Percentiles rank a stretch among this genome's conserved stretches.
Conservation (phyloP, 345 rosid species). For the Populus deltoides region DNA sequence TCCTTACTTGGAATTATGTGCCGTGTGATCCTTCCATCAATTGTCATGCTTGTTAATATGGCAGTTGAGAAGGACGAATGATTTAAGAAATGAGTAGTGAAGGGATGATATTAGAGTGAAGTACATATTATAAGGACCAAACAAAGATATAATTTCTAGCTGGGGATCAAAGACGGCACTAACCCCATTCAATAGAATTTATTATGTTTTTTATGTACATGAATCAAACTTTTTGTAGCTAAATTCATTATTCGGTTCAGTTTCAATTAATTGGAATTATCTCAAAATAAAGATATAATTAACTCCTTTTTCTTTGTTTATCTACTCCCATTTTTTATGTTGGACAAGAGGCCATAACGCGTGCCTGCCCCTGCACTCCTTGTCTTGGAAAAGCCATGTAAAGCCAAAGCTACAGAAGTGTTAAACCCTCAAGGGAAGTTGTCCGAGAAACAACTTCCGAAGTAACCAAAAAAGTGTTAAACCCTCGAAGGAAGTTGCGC, state of each 20-base stretch:
- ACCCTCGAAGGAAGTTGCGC: background rate
- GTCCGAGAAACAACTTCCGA: background rate
- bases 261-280: too few relatives aligned
- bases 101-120: background rate
- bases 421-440: background rate
- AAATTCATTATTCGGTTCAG: background rate
- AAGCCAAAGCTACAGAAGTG: background rate
- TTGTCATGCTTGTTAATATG: background rate
- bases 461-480: background rate
- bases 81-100: background rate
- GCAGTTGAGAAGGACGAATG: background rate
- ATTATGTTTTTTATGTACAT: too few relatives aligned
- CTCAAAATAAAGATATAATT: too few relatives aligned
- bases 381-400: background rate
- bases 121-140: background rate
- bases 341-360: too few relatives aligned
- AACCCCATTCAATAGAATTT: background rate
- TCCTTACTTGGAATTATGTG: too few relatives aligned
- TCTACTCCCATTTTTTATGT: too few relatives aligned
- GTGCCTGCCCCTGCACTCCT: background rate
- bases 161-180: background rate
- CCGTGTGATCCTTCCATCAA: background rate
- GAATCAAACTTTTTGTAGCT: background rate
- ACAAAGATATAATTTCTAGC: background rate
- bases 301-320: too few relatives aligned